Conservation (phyloP, 129 eudicot genomes). For the Flaveria trinervia region DNA sequence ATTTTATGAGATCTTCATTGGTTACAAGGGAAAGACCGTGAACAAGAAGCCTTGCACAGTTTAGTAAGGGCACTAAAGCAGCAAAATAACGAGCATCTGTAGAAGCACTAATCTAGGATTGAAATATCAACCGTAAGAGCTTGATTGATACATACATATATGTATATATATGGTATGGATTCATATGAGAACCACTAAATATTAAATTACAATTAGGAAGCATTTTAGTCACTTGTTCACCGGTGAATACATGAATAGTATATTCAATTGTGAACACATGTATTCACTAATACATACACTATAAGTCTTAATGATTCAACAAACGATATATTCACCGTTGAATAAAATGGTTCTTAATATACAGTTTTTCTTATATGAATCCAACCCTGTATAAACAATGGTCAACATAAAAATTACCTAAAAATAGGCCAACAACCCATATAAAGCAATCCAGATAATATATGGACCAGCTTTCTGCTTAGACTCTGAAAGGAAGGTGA, state of each 20-base stretch:
- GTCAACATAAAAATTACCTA: constrained; percentile 47
- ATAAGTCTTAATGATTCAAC: neutral
- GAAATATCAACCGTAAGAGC: constrained; percentile 47
- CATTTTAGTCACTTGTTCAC: neutral
- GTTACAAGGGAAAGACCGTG: constrained; percentile 77
- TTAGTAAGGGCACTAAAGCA: constrained; percentile 69
- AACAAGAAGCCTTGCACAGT: constrained; percentile 67
- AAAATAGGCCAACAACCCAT: constrained; percentile 94
- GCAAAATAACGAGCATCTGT: constrained; percentile 91
- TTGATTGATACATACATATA: neutral
- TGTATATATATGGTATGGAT: neutral
- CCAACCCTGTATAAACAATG: neutral
- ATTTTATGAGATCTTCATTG: constrained; percentile 76
- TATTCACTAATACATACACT: neutral
- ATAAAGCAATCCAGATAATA: constrained; percentile 92
- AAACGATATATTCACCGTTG: neutral
- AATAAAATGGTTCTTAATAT: neutral
- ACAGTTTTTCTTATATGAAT: neutral
- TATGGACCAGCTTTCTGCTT: constrained; percentile 96
- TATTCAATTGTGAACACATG: neutral
- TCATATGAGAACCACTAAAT: neutral
- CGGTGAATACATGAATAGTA: neutral
- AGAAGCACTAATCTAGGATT: constrained; percentile 93
- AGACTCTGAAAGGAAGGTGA: constrained; percentile 48
- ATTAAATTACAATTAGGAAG: neutral